Conservation (phyloP, 169 alveolate species). For the Plasmodium cynomolgi region DNA sequence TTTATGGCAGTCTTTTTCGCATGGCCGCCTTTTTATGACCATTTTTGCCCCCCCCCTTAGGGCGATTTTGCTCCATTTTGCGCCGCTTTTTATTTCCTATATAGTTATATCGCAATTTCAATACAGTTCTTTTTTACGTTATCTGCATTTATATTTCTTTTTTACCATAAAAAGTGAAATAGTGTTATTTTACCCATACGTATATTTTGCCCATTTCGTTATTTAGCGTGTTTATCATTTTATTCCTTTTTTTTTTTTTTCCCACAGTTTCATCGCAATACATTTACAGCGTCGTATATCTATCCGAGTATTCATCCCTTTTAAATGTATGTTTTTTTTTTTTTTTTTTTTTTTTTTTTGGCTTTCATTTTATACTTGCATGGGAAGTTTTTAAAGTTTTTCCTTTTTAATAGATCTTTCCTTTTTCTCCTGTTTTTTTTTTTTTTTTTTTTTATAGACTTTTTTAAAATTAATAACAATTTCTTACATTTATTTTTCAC, state of each 20-base stretch:
- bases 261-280: neutral
- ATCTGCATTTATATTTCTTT: neutral
- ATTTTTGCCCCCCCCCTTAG: neutral
- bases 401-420: neutral
- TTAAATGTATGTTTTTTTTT: neutral
- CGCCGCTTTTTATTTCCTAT: neutral
- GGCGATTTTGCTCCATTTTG: conserved; percentile 2
- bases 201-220: neutral
- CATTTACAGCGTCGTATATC: neutral
- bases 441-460: neutral
- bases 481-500: neutral
- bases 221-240: neutral
- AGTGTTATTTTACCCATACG: neutral
- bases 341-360: neutral
- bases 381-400: neutral
- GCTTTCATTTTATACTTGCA: neutral
- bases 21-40: neutral
- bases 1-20: neutral
- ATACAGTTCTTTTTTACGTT: neutral
- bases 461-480: neutral
- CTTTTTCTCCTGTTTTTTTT: neutral
- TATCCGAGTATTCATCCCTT: neutral
- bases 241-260: neutral
- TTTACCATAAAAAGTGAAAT: neutral
- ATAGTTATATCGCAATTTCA: neutral